Base-by-base conservation (phyloP, 1,284 basidiomycete species). In the Rhodotorula sp. region DNA sequence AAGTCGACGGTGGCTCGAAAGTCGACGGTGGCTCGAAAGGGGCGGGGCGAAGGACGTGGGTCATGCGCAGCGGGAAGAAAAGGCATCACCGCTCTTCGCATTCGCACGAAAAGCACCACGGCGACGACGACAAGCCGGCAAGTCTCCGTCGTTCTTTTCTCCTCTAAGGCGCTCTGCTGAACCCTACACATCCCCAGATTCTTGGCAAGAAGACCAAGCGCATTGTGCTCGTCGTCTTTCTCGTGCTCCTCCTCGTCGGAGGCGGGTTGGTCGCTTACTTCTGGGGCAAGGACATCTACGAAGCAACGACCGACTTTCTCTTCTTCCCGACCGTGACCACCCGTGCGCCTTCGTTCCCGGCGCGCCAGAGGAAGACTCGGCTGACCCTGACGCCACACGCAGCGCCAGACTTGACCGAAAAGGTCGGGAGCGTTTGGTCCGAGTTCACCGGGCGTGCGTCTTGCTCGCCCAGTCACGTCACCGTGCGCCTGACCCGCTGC, bases 301-400 rank as follows among this genome's bases (percentile, higher is more conserved):
- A 23, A 46, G 46, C 58, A 17, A 49, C 12, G 12, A 9, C 54
- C 10, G 64, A 66, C 16, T 70, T 70, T 27, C 27, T 66, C 10
- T 13, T 46, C 7, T 70, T 70, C 48, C 68, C 68, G 3, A 25
- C 41, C 7, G 60, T 70, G 3, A 70, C 48, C 4, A 70, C 64
- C 10, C 64, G 64, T 59, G 41, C 23, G 64, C 52, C 17, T 7
- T 12, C 42, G 34, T 21, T 27, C 45, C 7, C 5, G 13, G 17
- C 23, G 16, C 23, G 54, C 23, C 1, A 4, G 7, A 14, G 42
- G 4, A 49, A 19, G 9, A 16, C 55, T 41, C 9, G 41, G 42
- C 55, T 56, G 57, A 46, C 44, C 4, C 8, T 23, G 10, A n/a
- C 52, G 7, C 25, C 46, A 14, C 5, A 42, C 7, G 23, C 52